Conservation (phyloP, 2,329 filamentous ascomycete species). For the Pseudogymnoascus sp. region DNA sequence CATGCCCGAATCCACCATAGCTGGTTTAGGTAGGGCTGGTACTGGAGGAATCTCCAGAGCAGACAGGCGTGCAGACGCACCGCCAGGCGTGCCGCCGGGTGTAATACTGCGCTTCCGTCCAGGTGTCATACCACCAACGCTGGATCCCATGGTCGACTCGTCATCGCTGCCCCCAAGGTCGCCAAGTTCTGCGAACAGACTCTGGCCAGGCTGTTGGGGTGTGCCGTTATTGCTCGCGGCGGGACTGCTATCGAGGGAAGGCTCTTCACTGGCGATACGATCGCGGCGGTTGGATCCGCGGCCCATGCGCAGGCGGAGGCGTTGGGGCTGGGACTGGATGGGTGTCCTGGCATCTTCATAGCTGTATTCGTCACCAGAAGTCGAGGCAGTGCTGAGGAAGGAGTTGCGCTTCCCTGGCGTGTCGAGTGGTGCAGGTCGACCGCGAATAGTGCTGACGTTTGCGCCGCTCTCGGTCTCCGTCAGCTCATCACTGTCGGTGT, state of each 20-base stretch:
- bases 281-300: constrained; percentile 57
- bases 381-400: constrained; percentile 82
- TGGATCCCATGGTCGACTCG: constrained; percentile 42
- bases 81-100: constrained; percentile 35
- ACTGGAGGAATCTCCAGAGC: constrained; percentile 39
- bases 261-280: constrained; percentile 54
- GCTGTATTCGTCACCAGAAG: constrained; percentile 69
- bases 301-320: constrained; percentile 65
- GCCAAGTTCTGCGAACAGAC: constrained; percentile 82
- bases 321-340: constrained; percentile 53
- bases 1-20: constrained; percentile 52
- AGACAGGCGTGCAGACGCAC: constrained; percentile 22
- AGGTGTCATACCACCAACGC: constrained; percentile 36
- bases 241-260: constrained; percentile 50
- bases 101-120: constrained; percentile 41
- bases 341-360: constrained; percentile 58
- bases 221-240: constrained; percentile 46
- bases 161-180: constrained; percentile 67
- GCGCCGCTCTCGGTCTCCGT: constrained; percentile 73
- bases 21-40: constrained; percentile 40
- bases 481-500: constrained; percentile 65
- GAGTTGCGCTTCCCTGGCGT: constrained; percentile 56
- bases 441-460: constrained; percentile 28
- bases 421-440: constrained; percentile 35
- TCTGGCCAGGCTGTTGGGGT: constrained; percentile 54